phyloP scores from a whole-genome alignment of 164 flowering plant species.

The Tetrastigma voinierianum region DNA sequence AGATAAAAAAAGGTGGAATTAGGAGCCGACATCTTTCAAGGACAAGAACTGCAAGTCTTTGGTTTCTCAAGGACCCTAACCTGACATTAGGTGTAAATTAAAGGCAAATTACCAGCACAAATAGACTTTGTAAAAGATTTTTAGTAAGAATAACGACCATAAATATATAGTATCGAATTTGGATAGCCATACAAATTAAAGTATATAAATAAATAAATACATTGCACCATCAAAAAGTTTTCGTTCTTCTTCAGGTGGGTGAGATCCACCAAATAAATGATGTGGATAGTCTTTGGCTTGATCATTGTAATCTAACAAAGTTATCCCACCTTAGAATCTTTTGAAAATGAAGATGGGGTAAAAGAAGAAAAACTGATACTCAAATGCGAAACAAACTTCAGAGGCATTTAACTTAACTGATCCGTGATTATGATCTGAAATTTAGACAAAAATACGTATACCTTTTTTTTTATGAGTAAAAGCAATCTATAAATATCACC shows the following conservation, averaged over 20 bases:
- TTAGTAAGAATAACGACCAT: not conserved
- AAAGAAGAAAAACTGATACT: not conserved
- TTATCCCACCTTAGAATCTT: slow-evolving; percentile 1
- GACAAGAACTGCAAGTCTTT: too few species aligned
- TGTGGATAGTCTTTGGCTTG: too few species aligned
- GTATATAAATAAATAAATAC: too few species aligned
- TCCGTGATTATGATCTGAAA: not conserved
- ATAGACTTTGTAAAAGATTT: not conserved
- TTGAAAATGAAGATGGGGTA: not conserved
- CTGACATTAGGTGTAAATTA: too few species aligned
- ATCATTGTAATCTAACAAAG: not conserved
- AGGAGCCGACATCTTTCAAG: too few species aligned
- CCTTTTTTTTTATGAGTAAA: too few species aligned
- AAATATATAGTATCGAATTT: not conserved
- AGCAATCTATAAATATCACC: too few species aligned
- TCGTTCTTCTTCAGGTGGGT: too few species aligned
- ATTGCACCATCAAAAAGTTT: too few species aligned
- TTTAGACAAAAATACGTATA: slow-evolving; percentile 14
- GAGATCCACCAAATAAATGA: not conserved
- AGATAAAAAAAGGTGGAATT: too few species aligned
- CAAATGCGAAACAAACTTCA: too few species aligned
- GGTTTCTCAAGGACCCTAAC: too few species aligned
- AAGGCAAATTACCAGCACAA: not conserved
- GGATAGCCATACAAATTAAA: not conserved
- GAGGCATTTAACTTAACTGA: not conserved